Evolutionary conservation across 257 asterid species (phyloP), one percentile per base, ranked within the genome.

Genomic region (Nicotiana knightiana): DNA sequence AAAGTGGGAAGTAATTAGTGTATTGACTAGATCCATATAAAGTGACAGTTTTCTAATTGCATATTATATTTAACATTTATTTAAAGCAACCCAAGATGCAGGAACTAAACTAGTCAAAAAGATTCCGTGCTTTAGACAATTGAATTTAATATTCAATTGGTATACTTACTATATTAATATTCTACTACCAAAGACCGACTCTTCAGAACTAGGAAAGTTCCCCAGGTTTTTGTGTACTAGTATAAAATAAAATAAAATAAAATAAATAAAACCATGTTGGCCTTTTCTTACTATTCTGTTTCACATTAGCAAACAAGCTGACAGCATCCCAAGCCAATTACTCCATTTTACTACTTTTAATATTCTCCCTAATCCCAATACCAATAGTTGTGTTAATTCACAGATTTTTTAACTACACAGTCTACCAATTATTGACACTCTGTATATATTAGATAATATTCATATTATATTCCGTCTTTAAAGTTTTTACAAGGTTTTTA

Each of bases 91-190:
- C 89, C 64, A 79, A 62, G 83, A 89, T 78, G 79, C 85, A 63
- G 86, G 88, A 84, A 87, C 83, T 85, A 57, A 33, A 81, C 48
- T 76, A 82, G 57, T 84, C 81, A 54, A 82, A 37, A 48, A 37
- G 58, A 61, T 58, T 61, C 82, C 9, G 58, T 18, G 58, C 6
- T 59, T 57, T 21, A 15, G 15, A 58, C 15, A 26, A 51, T 24
- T 73, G 9, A 73, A 73, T 26, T 51, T 46, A 43, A 18, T n/a
- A 15, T 6, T 53, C 58, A 53, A 18, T 53, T 12, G 57, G 10
- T 39, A 1, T 21, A 21, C 24, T 21, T 39, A 39, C 9, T 10
- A 24, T 64, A n/a, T 24, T 65, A 24, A 73, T 66, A 13, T 32
- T 1, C 8, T 51, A 4, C 0, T 57, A 35, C 0, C 6, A 7